These are phyloP conservation scores for Solanum gandarillasii DNA, from an alignment of 257 asterid species.

Conservation along the genomic window DNA sequence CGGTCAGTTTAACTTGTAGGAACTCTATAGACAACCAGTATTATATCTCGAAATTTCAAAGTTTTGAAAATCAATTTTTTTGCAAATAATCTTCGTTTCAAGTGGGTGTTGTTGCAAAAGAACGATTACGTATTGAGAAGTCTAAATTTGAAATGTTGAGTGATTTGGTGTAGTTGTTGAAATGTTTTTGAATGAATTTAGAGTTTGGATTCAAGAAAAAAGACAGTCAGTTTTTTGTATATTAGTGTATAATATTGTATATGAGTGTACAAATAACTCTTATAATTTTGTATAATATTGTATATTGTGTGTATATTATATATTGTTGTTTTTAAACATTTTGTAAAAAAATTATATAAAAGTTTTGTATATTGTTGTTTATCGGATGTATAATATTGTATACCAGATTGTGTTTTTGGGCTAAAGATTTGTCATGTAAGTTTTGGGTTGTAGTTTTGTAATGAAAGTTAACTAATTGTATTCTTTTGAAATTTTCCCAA, in stretches of 20 bases:
- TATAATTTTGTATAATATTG: neutral
- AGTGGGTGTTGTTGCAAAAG: neutral
- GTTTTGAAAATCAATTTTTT: neutral
- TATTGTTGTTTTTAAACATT: too few relatives aligned
- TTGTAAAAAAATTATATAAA: too few relatives aligned
- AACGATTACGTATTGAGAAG: neutral
- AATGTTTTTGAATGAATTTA: neutral
- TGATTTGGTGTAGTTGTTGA: neutral
- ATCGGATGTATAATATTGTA: too few relatives aligned
- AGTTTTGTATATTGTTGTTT: neutral
- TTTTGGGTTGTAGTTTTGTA: neutral
- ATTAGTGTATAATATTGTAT: neutral
- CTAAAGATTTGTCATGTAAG: neutral
- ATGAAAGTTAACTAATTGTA: neutral
- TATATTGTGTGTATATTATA: too few relatives aligned
- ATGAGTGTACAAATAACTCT: neutral
- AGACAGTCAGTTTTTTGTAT: too few relatives aligned
- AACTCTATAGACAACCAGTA: neutral
- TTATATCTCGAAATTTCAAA: neutral
- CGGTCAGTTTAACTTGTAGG: neutral
- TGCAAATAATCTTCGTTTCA: neutral
- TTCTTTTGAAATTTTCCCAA: too few relatives aligned
- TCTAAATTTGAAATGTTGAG: neutral
- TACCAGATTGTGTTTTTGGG: neutral
- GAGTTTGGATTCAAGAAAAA: neutral